These are phyloP conservation scores for Rhytidhysteron rufulum DNA, from an alignment of 2,329 filamentous ascomycete species.

Conservation along the genomic window DNA sequence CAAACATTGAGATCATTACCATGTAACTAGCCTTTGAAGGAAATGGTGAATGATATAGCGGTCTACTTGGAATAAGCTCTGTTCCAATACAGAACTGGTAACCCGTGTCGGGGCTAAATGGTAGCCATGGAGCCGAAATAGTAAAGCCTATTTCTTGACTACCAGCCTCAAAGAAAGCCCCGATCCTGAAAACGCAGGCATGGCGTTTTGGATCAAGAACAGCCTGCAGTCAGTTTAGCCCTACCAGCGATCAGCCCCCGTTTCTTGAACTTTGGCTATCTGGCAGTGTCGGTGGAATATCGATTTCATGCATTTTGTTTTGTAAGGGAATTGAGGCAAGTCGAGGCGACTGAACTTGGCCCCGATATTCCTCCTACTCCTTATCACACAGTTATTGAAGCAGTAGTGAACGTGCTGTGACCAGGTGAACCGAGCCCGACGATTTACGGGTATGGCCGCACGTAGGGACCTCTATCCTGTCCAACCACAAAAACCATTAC, in stretches of 20 bases:
- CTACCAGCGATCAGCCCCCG: background rate
- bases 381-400: too few species aligned
- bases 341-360: background rate
- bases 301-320: background rate
- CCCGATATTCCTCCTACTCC: too few species aligned
- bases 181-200: background rate
- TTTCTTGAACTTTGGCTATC: background rate
- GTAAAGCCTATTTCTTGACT: background rate
- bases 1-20: too few species aligned
- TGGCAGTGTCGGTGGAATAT: background rate
- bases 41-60: too few species aligned
- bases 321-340: background rate
- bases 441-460: too few species aligned
- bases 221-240: background rate
- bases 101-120: background rate
- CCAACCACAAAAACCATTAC: too few species aligned
- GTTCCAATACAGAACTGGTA: background rate
- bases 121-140: background rate
- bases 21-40: too few species aligned
- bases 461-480: too few species aligned
- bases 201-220: background rate
- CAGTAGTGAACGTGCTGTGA: too few species aligned
- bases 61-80: background rate
- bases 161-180: background rate
- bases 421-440: too few species aligned